Conservation (phyloP, 2,329 filamentous ascomycete genomes). For the Seiridium cupressi region DNA sequence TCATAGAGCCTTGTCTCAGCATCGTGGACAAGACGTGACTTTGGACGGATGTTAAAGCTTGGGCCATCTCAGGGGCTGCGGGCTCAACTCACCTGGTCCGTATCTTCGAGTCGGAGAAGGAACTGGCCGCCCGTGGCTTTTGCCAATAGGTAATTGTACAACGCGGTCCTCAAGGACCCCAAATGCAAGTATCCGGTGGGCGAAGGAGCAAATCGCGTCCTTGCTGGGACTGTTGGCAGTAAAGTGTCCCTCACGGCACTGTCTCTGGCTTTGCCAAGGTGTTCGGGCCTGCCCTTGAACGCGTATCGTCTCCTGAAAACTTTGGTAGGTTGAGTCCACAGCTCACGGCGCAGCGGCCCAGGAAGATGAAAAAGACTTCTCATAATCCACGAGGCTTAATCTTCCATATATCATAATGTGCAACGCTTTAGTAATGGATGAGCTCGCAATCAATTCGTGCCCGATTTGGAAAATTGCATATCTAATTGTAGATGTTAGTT, state of each 20-base stretch:
- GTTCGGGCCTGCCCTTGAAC: conserved; percentile 22
- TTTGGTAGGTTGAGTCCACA: conserved; percentile 12
- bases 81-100: conserved; percentile 68
- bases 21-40: conserved; percentile 79
- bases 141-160: conserved; percentile 95
- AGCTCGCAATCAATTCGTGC: not conserved
- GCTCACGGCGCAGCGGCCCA: conserved; percentile 17
- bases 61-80: conserved; percentile 10
- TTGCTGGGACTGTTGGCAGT: conserved; percentile 56
- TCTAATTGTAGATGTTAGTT: not conserved
- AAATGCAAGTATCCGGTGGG: conserved; percentile 93
- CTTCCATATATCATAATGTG: not conserved
- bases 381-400: conserved; percentile 13
- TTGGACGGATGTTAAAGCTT: not conserved
- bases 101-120: conserved; percentile 88
- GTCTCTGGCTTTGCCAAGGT: not conserved
- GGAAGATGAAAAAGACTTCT: conserved; percentile 19
- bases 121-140: conserved; percentile 87
- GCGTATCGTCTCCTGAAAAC: conserved; percentile 21
- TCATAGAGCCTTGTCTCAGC: conserved; percentile 76
- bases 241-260: conserved; percentile 13
- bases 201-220: conserved; percentile 91
- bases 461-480: not conserved
- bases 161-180: conserved; percentile 83
- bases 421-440: not conserved